Conservation (phyloP, 192 early-diverging fungal genomes). For the Rhizoclosmatium sp. region DNA sequence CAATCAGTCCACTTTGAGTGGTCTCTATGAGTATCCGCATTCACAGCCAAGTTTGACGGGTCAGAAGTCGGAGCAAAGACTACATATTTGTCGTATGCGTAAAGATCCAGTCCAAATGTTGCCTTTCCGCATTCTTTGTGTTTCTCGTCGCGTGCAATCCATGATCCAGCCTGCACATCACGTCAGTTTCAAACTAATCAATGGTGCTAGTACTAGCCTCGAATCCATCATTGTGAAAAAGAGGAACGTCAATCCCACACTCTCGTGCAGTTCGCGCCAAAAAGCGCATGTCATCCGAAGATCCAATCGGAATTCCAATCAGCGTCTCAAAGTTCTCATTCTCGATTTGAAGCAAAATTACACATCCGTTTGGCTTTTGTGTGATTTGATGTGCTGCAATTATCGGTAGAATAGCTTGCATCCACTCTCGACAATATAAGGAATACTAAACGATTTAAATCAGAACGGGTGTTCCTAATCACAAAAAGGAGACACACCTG, state of each 20-base stretch:
- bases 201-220: constrained; percentile 44
- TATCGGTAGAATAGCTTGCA: constrained; percentile 76
- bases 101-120: constrained; percentile 79
- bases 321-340: constrained; percentile 77
- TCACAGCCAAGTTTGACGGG: constrained; percentile 31
- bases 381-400: constrained; percentile 82
- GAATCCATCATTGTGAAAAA: constrained; percentile 85
- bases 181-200: not conserved
- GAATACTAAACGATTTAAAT: constrained; percentile 54
- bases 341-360: constrained; percentile 83
- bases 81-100: constrained; percentile 83
- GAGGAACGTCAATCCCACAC: constrained; percentile 76
- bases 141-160: constrained; percentile 53
- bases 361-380: constrained; percentile 65
- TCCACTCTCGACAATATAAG: constrained; percentile 77
- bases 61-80: constrained; percentile 45
- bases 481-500: too few species aligned
- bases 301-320: constrained; percentile 68
- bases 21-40: not conserved
- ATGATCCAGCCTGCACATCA: constrained; percentile 56
- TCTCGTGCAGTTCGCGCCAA: constrained; percentile 80
- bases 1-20: constrained; percentile 60
- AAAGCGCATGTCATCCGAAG: constrained; percentile 82
- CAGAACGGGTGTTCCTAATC: too few species aligned
- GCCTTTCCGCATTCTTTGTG: constrained; percentile 38